Evolutionary conservation across 345 rosid genomes (phyloP), one percentile per base, ranked within the genome.

Genomic region (Heritiera littoralis): DNA sequence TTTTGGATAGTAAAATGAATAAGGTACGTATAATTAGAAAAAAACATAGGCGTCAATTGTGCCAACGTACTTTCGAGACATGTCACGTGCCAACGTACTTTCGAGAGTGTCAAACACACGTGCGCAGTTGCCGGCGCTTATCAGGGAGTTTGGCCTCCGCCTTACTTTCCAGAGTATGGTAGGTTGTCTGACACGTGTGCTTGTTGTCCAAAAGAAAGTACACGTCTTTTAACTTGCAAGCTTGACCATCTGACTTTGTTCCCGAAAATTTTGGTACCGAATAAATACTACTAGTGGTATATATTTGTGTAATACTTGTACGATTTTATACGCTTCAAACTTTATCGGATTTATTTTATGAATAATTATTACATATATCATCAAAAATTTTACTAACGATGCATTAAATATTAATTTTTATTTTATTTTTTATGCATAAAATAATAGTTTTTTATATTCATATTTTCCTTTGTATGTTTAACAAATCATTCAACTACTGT

Each of bases 181-280:
- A 7, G n/a, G 58, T 46, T 6, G 6, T 35, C 38, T 15, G 8
- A 72, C 76, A 54, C 76, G 76, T 72, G 63, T 72, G 48, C 76
- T 32, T 72, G 63, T 35, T 72, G 76, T 54, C 48, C 28, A 9
- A 32, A 0, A 54, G 8, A 17, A 54, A 1, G 2, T 32, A 73
- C 76, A 64, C 12, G 23, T 35, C 41, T 56, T 6, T 7, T 56
- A 56, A 56, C 74, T 55, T 73, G 64, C 55, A 73, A 55, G 45
- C 32, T 73, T 52, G 2, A 61, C 45, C 61, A 8, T 72, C 23
- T 51, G 45, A 51, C 75, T 69, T 48, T 69, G 74, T 48, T 20
- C 28, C 11, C 40, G 10, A 7, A 69, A 46, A 20, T 12, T 69
- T 66, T 46, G 15, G 46, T 28, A 12, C 74, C 1, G 12, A 45